Percentiles rank a stretch among this genome's conserved stretches.
Evolutionary conservation across 225 moss, liverwort and hornwort species (phyloP).

Genomic region (Bryoerythrophyllum caledonicum): DNA sequence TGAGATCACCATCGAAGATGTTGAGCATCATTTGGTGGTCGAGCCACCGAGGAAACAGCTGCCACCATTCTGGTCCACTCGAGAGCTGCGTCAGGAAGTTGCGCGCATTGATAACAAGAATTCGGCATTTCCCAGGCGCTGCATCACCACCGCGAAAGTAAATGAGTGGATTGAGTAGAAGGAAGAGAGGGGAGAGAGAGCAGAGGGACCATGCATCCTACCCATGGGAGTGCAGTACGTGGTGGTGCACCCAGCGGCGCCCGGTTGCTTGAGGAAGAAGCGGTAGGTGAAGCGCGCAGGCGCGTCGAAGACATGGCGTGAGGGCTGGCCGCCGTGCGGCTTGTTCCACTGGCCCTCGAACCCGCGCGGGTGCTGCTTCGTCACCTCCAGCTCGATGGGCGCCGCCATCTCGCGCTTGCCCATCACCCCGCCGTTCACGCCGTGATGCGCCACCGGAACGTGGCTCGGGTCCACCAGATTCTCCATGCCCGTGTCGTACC

Average conservation of each 20-base stretch:
- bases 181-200: background rate
- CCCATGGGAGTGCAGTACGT: constrained; percentile 80
- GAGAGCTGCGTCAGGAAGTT: constrained; percentile 71
- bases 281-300: constrained; percentile 76
- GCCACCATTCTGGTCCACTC: constrained; percentile 90
- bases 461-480: constrained; percentile 86
- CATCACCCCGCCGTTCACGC: constrained; percentile 85
- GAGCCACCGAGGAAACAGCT: constrained; percentile 72
- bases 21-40: constrained; percentile 94
- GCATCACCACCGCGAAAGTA: constrained; percentile 9
- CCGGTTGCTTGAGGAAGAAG: constrained; percentile 56
- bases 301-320: constrained; percentile 66
- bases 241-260: constrained; percentile 61
- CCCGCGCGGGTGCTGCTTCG: constrained; percentile 43
- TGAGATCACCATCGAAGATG: constrained; percentile 68
- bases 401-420: constrained; percentile 68
- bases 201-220: background rate
- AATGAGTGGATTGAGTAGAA: background rate
- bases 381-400: constrained; percentile 63
- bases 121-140: constrained; percentile 65
- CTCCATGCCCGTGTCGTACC: constrained; percentile 85
- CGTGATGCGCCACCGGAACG: constrained; percentile 79
- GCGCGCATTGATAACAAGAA: constrained; percentile 72
- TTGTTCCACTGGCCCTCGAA: constrained; percentile 75
- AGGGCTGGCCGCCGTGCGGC: constrained; percentile 40